These are phyloP conservation scores for Starmerella etchellsii DNA, from an alignment of 805 yeast species.

Conservation along the genomic window DNA sequence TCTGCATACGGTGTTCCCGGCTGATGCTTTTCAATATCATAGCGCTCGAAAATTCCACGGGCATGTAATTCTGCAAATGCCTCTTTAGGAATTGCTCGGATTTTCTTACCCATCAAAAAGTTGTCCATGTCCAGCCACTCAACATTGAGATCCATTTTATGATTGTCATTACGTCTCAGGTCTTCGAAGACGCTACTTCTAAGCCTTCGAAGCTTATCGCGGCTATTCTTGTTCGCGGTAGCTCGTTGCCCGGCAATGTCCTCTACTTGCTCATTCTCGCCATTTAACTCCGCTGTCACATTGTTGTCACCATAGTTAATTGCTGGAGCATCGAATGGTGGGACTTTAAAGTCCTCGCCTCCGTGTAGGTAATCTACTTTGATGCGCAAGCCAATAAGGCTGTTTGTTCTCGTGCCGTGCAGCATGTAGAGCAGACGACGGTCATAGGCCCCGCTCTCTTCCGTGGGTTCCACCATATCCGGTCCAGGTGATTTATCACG, in stretches of 20 bases:
- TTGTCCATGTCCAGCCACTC: slow-evolving; percentile 10
- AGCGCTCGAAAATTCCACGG: slow-evolving; percentile 1
- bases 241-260: slow-evolving; percentile 20
- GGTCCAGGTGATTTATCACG: too few species aligned
- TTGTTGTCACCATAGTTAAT: slow-evolving; percentile 28
- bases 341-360: slow-evolving; percentile 31
- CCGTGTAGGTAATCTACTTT: slow-evolving; percentile 36
- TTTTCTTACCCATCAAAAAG: slow-evolving; percentile 8
- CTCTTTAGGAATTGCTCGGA: neutral
- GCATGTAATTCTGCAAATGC: slow-evolving; percentile 4
- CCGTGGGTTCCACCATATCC: neutral
- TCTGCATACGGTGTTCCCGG: slow-evolving; percentile 17
- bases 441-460: slow-evolving; percentile 22
- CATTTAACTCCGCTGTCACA: slow-evolving; percentile 18
- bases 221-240: neutral
- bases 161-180: neutral
- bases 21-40: slow-evolving; percentile 5
- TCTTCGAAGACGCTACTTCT: slow-evolving; percentile 7
- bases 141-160: neutral
- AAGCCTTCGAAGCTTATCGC: slow-evolving; percentile 11
- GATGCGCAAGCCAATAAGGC: slow-evolving; percentile 38
- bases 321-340: slow-evolving; percentile 35
- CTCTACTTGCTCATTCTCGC: slow-evolving; percentile 26
- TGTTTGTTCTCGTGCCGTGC: slow-evolving; percentile 68
- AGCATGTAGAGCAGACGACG: slow-evolving; percentile 46